Evolutionary conservation across 805 yeast genomes (phyloP).

Genomic region (Barnettozyma botsteinii): DNA sequence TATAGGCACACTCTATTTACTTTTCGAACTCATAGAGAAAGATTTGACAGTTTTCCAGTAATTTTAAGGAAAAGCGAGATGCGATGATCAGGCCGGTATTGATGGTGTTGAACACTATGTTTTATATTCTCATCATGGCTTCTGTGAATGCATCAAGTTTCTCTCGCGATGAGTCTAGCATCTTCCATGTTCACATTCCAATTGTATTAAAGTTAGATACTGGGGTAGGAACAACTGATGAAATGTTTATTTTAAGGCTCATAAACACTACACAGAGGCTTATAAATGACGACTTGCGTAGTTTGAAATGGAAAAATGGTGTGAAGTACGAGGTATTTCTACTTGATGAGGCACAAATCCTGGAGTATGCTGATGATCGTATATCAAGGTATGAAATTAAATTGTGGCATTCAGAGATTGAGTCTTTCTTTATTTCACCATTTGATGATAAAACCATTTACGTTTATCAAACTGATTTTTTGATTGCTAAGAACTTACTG

Average conservation of each 20-base stretch:
- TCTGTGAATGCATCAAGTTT: neutral
- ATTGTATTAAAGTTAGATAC: neutral
- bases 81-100: too few species aligned
- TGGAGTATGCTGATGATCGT: too few species aligned
- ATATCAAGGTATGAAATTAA: conserved; percentile 1
- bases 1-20: neutral
- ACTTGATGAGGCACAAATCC: neutral
- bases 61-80: neutral
- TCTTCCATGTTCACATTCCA: neutral
- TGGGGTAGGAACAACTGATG: neutral
- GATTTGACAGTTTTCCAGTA: neutral
- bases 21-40: neutral
- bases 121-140: neutral
- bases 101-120: neutral
- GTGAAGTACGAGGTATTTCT: neutral
- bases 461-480: conserved; percentile 5
- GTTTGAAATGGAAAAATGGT: neutral
- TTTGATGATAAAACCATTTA: conserved; percentile 1
- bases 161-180: too few species aligned
- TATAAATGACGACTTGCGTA: neutral
- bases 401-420: conserved; percentile 1
- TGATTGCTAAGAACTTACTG: conserved; percentile 4
- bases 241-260: neutral
- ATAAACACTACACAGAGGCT: conserved; percentile 2
- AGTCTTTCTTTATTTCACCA: conserved; percentile 7